Conservation (phyloP, 2,329 filamentous ascomycete genomes). For the Nemania sp. region DNA sequence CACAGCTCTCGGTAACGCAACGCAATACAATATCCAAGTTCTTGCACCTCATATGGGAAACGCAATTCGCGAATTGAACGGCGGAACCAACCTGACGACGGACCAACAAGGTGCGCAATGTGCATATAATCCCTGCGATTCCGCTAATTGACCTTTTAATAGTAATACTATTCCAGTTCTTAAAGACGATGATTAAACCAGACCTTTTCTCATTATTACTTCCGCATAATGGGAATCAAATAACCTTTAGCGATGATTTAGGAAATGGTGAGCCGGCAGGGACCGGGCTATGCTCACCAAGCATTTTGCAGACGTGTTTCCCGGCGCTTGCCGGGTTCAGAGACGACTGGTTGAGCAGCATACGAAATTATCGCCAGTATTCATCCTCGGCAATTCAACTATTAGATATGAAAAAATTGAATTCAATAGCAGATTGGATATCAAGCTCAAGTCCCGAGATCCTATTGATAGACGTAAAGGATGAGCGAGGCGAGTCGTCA, state of each 20-base stretch:
- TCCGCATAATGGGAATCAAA: neutral
- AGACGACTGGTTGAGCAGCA: neutral
- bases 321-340: neutral
- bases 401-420: neutral
- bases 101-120: too few species aligned
- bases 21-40: slow-evolving; percentile 15
- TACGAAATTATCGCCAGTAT: neutral
- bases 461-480: slow-evolving; percentile 2
- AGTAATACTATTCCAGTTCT: too few species aligned
- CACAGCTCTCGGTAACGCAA: neutral
- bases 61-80: too few species aligned
- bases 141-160: too few species aligned
- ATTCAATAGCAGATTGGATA: neutral
- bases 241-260: neutral
- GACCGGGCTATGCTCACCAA: neutral
- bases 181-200: neutral
- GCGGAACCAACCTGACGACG: too few species aligned
- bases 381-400: neutral
- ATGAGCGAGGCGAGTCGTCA: neutral
- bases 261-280: neutral
- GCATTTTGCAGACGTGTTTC: neutral
- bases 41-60: neutral
- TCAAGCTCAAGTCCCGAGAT: neutral
- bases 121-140: neutral
- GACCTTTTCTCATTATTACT: neutral